Evolutionary conservation across 176 grass and related monocot genomes (phyloP).

Genomic region (Secale cereale): DNA sequence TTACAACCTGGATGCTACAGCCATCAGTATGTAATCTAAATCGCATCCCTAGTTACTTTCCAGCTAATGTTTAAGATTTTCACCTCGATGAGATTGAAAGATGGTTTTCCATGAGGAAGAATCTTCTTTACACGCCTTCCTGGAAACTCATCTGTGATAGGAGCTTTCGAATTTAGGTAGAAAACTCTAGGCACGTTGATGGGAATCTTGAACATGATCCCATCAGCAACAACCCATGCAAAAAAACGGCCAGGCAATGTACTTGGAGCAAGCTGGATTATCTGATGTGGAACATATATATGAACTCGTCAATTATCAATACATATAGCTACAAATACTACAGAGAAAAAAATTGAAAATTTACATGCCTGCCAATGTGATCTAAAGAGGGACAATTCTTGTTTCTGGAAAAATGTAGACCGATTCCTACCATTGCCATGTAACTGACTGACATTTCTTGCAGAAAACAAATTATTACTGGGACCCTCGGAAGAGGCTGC

Average conservation of each 20-base stretch:
- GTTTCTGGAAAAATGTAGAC: slow-evolving; percentile 78
- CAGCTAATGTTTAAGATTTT: slow-evolving; percentile 23
- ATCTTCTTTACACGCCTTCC: slow-evolving; percentile 89
- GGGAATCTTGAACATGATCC: slow-evolving; percentile 88
- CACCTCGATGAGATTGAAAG: slow-evolving; percentile 95
- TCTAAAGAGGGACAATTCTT: slow-evolving; percentile 74
- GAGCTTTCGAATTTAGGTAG: slow-evolving; percentile 85
- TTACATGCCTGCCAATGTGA: slow-evolving; percentile 87
- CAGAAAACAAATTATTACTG: slow-evolving; percentile 34
- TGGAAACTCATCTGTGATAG: slow-evolving; percentile 81
- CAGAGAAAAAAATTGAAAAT: not conserved
- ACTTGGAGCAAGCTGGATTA: slow-evolving; percentile 83
- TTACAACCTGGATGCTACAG: slow-evolving; percentile 61
- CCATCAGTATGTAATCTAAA: slow-evolving; percentile 17
- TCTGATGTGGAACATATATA: slow-evolving; percentile 58
- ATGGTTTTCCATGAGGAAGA: slow-evolving; percentile 90
- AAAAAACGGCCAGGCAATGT: slow-evolving; percentile 57
- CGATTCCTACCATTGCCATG: slow-evolving; percentile 37
- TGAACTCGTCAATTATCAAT: slow-evolving; percentile 6
- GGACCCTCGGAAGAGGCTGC: slow-evolving; percentile 33
- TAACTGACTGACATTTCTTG: slow-evolving; percentile 37
- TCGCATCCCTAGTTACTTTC: slow-evolving; percentile 11
- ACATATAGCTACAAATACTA: slow-evolving; percentile 3
- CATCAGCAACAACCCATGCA: slow-evolving; percentile 90
- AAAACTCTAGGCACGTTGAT: slow-evolving; percentile 75